Evolutionary conservation across 345 rosid genomes (phyloP).

Genomic region (Streptanthus diversifolius): DNA sequence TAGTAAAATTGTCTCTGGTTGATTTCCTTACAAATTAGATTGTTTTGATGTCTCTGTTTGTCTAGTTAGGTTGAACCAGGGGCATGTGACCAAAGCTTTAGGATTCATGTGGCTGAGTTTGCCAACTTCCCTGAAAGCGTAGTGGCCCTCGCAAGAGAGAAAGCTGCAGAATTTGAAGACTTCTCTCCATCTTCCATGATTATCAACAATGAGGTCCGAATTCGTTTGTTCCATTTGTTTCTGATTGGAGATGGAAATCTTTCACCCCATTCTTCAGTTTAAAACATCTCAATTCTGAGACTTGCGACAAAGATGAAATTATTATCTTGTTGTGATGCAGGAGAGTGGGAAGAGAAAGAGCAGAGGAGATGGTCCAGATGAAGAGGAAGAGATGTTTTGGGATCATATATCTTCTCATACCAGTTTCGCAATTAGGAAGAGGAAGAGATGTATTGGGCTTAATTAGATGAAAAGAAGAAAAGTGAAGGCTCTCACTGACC

Average conservation of each 20-base stretch:
- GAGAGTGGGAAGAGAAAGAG: constrained; percentile 66
- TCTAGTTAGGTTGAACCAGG: constrained; percentile 76
- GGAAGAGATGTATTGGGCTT: too few species aligned
- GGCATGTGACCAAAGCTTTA: constrained; percentile 97
- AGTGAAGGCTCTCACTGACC: too few species aligned
- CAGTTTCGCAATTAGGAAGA: too few species aligned
- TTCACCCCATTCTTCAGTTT: not conserved
- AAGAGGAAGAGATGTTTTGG: constrained; percentile 8
- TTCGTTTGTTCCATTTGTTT: not conserved
- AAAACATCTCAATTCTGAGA: not conserved
- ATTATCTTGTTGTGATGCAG: constrained; percentile 35
- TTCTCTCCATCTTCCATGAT: constrained; percentile 63
- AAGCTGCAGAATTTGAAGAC: constrained; percentile 94
- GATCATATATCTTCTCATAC: too few species aligned
- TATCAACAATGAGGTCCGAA: constrained; percentile 49
- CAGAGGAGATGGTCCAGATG: constrained; percentile 50
- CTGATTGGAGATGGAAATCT: not conserved
- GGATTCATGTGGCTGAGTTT: constrained; percentile 96
- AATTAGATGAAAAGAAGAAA: too few species aligned
- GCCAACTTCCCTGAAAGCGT: constrained; percentile 97
- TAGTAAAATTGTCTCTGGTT: not conserved
- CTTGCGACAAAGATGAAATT: not conserved
- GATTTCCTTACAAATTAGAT: not conserved
- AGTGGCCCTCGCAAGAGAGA: constrained; percentile 86
- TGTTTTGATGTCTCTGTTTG: constrained; percentile 1